These are phyloP conservation scores for Candida piceae DNA, from an alignment of 805 yeast species.

Conservation along the genomic window DNA sequence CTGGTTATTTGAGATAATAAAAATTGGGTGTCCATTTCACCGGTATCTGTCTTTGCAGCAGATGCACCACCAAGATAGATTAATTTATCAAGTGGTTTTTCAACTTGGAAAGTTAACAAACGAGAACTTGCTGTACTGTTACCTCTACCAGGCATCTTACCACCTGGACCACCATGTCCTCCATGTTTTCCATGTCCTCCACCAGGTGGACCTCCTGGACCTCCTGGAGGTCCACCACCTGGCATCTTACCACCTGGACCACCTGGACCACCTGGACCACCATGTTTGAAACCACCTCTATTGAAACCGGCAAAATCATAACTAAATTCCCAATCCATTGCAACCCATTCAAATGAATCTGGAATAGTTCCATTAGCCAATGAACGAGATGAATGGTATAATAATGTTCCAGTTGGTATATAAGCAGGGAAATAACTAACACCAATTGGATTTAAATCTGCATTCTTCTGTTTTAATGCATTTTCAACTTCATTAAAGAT, in stretches of 20 bases:
- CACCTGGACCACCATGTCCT: too few species aligned
- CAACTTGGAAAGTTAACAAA: conserved; percentile 43
- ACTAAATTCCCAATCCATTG: conserved; percentile 60
- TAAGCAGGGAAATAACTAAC: conserved; percentile 56
- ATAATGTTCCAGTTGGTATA: conserved; percentile 52
- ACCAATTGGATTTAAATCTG: conserved; percentile 51
- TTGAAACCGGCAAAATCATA: conserved; percentile 36
- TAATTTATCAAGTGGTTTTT: conserved; percentile 42
- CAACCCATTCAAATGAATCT: conserved; percentile 52
- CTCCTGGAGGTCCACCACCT: too few species aligned
- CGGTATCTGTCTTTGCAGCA: conserved; percentile 53
- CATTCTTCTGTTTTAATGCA: conserved; percentile 46
- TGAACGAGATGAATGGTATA: conserved; percentile 48
- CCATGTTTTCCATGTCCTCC: too few species aligned
- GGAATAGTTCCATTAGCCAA: conserved; percentile 34
- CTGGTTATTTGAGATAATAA: conserved; percentile 33
- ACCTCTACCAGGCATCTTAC: too few species aligned
- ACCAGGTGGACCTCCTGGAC: too few species aligned
- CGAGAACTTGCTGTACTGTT: too few species aligned
- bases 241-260: too few species aligned
- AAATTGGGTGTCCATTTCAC: conserved; percentile 58
- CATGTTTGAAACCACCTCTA: conserved; percentile 12
- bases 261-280: conserved; percentile 4
- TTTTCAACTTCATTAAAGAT: conserved; percentile 51
- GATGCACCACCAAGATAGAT: conserved; percentile 63